These are phyloP conservation scores for Pelargonium nanum DNA, from an alignment of 345 rosid species.

Conservation along the genomic window DNA sequence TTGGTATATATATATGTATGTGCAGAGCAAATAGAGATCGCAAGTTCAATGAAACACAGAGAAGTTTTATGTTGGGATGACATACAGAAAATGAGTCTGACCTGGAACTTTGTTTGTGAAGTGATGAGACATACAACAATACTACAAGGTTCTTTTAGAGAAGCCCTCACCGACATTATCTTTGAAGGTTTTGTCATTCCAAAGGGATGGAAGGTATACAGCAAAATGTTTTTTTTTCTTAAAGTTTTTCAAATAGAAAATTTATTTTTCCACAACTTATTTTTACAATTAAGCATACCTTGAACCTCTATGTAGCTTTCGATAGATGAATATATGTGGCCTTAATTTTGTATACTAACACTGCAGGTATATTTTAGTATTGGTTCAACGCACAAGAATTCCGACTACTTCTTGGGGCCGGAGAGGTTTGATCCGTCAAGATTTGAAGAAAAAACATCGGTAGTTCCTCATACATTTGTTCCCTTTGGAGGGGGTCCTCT, in stretches of 20 bases:
- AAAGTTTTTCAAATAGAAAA: no score
- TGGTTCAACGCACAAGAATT: background rate
- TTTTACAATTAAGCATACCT: no score
- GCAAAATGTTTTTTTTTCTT: no score
- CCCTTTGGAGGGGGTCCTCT: constrained; percentile 63
- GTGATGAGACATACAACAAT: background rate
- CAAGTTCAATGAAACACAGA: background rate
- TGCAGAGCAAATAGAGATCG: background rate
- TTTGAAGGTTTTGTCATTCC: background rate
- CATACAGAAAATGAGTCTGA: background rate
- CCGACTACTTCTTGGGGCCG: background rate
- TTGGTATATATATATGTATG: no score
- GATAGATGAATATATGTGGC: background rate
- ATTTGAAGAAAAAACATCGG: background rate
- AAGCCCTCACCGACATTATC: background rate
- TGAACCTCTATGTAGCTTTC: background rate
- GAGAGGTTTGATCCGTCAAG: background rate
- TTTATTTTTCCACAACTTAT: no score
- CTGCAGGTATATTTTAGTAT: background rate
- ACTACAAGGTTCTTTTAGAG: background rate
- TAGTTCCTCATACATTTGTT: constrained; percentile 19
- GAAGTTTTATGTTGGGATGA: background rate
- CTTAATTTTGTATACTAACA: no score
- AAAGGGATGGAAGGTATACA: background rate
- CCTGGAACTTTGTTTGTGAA: background rate